Evolutionary conservation across 164 flowering plant genomes (phyloP), one percentile per base, ranked within the genome.

Genomic region (Magnolia officinalis): DNA sequence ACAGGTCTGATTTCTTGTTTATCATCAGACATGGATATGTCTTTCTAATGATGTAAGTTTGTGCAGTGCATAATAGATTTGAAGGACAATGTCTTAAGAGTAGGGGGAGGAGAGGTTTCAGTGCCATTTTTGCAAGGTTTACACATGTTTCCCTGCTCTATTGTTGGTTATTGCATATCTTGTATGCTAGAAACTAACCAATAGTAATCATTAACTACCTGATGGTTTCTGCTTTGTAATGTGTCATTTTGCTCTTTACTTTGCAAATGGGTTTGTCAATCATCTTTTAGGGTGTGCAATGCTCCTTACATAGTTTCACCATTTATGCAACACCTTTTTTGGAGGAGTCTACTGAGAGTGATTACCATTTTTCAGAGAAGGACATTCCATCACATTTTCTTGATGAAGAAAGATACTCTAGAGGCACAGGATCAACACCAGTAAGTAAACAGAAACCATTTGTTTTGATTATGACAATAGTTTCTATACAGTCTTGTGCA

Each of bases 41-140:
- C 77, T 26, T 77, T 74, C 74, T 77, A 63, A 78, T 70, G 18
- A 6, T 13, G 67, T 72, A 51, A 49, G n/a, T 77, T 26, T 78
- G 14, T 85, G 81, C 89, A 96, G 99, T 96, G 99, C 83, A 88
- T 85, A 21, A 94, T 96, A 77, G 98, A 96, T 86, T 84, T 96
- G 75, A 94, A 96, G 83, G 98, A 96, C 10, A 94, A 91, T 87
- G 94, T 94, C 61, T 72, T 96, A 72, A 92, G 95, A 88, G 93
- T 96, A 78, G 98, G 98, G 63, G 99, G 98, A 58, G 99, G 98
- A 80, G 99, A 96, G 85, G 99, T 92, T 79, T 85, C 97, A 20
- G 93, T 92, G 31, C 97, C 99, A 18, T 96, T 96, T 82, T 85
- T 94, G 87, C 93, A 87, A 85, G 98, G 98, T 94, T 77, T 58